Evolutionary conservation across 169 alveolate species (phyloP), one percentile per base, ranked within the genome.

Genomic region (Cryptosporidium xiaoi): DNA sequence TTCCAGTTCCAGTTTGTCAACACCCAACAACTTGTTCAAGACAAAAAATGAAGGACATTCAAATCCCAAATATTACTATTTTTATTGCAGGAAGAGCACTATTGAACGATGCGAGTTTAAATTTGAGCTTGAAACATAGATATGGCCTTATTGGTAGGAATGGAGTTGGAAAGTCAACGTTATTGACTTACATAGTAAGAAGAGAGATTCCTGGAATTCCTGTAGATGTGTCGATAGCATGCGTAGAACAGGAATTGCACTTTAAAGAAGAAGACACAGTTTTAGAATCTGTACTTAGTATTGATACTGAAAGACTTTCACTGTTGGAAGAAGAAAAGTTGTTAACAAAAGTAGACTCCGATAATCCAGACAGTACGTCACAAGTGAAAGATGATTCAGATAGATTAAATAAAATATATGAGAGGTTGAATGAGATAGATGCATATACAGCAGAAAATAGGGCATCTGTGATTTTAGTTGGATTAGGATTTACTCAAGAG

Each of bases 141-240:
- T 98, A 98, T 91, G 99, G 99, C 60, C 94, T 98, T 51, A 94
- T 97, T 6, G 99, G 99, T 51, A 95, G 99, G 90, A 97, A 97
- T 90, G 99, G 99, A 77, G 95, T 98, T 36, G 99, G 99, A 36
- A 98, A 98, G 90, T 96, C 99, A 33, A 95, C 99, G 31, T 93
- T 98, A 33, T 91, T 98, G 82, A 96, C 96, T 67, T 97, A 97
- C 44, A 92, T 98, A 34, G 98, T 97, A 24, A 93, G 98, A 82
- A 94, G 95, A 66, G 99, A 98, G 91, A 94, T 97, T 71, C 99
- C 95, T 44, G 96, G 97, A 51, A 93, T 96, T 60, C 98, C 97
- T 51, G 92, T 92, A 62, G 96, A 95, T 83, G 91, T 96, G 31
- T 94, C 97, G 83, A 96, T 98, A 82, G 95, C 97, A 20, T 94